Base-by-base conservation (phyloP, 2,329 filamentous ascomycete genomes). In the Chaetomiaceae sp. region DNA sequence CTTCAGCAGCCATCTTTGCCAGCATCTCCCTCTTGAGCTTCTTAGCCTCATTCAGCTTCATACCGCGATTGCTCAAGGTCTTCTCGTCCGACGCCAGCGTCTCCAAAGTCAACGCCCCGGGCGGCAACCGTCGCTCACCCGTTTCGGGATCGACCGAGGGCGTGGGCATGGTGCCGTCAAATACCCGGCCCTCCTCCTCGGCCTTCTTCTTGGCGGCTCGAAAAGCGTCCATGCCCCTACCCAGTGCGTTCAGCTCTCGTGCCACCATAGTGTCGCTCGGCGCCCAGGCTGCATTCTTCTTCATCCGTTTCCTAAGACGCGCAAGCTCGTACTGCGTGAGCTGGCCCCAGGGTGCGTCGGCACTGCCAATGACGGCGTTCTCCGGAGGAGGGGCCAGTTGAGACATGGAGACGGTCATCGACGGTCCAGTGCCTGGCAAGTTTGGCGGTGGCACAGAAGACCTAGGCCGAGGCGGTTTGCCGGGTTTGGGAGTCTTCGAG, bases 201-300 rank as follows among this genome's bases (percentile, higher is more conserved):
- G 85, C 86, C 64, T 80, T 77, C 62, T 78, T 78, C 70, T 84
- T 83, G 6, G 85, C 84, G 40, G 76, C 75, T 39, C 73, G 75
- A 62, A 80, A 86, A 6, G 80, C 80, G 48, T 85, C 83, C 15
- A 82, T 76, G 3, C 84, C 84, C 40, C 89, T 83, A 1, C 84
- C 84, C 17, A 89, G 77, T 19, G 76, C 75, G 66, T 87, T 87
- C 1, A 94, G 79, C 69, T 92, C 88, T 27, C 88, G 78, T 15
- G 87, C 82, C 59, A 92, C 88, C 89, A 94, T 94, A 0, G 89
- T 91, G 62, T 89, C 87, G 58, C 87, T 91, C 0, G 89, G 89
- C 3, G 82, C 84, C 89, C 89, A 94, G 4, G 88, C 85, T 0
- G 88, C 87, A 64, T 94, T 94, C 76, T 94, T 94, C 79, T 94